Conservation (phyloP, 1,139 yeast genomes). For the Magnusiomyces suaveolens region DNA sequence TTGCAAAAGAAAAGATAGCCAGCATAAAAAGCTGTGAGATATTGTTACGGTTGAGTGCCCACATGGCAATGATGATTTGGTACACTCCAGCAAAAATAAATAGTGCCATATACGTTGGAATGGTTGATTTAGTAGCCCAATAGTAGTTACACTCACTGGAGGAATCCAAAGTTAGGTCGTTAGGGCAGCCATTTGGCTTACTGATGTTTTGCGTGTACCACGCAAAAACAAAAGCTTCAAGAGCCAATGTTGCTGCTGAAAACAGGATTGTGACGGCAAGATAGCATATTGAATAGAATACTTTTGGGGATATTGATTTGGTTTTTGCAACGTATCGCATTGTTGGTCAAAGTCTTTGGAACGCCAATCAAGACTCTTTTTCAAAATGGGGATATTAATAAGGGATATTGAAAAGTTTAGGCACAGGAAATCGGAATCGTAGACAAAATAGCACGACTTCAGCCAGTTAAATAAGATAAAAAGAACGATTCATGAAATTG, state of each 20-base stretch:
- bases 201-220: constrained; percentile 21
- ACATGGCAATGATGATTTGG: constrained; percentile 35
- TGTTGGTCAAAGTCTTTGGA: not conserved
- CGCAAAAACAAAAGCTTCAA: constrained; percentile 12
- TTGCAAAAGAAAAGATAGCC: constrained; percentile 39
- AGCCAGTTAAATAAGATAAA: not conserved
- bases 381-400: too few relatives aligned
- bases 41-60: constrained; percentile 40
- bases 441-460: not conserved
- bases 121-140: constrained; percentile 20
- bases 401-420: too few relatives aligned
- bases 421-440: not conserved
- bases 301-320: not conserved
- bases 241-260: constrained; percentile 5
- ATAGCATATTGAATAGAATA: not conserved
- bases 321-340: not conserved
- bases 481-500: not conserved
- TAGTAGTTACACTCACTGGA: constrained; percentile 22
- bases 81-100: constrained; percentile 39
- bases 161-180: constrained; percentile 23
- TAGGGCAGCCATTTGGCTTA: constrained; percentile 25
- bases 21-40: constrained; percentile 37
- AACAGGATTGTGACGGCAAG: constrained; percentile 5
- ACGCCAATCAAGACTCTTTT: too few relatives aligned
- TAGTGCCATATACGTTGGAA: constrained; percentile 36